These are phyloP conservation scores for Mortierella sp. DNA, from an alignment of 371 early-diverging fungal species.

Conservation along the genomic window DNA sequence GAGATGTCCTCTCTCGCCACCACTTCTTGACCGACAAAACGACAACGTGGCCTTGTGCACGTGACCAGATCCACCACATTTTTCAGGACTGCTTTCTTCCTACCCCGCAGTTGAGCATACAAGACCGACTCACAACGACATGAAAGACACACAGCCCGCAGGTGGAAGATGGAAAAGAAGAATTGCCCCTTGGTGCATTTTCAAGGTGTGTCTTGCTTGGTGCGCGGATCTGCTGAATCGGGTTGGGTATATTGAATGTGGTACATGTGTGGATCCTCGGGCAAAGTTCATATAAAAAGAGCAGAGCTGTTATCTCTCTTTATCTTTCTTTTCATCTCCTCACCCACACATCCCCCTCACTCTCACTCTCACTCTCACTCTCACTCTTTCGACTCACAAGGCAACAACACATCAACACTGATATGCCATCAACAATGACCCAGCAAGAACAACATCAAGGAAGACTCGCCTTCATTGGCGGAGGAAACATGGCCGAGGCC, in stretches of 20 bases:
- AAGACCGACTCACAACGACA: not conserved
- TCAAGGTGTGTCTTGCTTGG: not conserved
- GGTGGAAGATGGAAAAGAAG: not conserved
- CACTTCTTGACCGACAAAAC: not conserved
- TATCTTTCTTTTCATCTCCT: constrained; percentile 13
- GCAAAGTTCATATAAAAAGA: not conserved
- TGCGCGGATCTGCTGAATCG: constrained; percentile 11
- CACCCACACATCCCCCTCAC: not conserved
- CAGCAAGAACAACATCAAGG: constrained; percentile 42
- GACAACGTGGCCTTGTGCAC: not conserved
- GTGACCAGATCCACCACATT: not conserved
- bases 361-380: not conserved
- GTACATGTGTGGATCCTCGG: not conserved
- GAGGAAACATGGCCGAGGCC: constrained; percentile 96
- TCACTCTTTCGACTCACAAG: not conserved
- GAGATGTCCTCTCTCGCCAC: not conserved
- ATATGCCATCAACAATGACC: constrained; percentile 28
- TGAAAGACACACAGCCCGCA: constrained; percentile 7
- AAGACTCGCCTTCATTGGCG: constrained; percentile 85
- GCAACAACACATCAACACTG: not conserved
- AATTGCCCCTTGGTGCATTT: constrained; percentile 4
- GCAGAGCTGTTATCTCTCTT: not conserved
- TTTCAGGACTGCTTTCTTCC: not conserved
- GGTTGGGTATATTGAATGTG: not conserved
- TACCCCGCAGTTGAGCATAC: not conserved